Conservation (phyloP, 495 filamentous ascomycete genomes). For the Wilcoxina mikolae region DNA sequence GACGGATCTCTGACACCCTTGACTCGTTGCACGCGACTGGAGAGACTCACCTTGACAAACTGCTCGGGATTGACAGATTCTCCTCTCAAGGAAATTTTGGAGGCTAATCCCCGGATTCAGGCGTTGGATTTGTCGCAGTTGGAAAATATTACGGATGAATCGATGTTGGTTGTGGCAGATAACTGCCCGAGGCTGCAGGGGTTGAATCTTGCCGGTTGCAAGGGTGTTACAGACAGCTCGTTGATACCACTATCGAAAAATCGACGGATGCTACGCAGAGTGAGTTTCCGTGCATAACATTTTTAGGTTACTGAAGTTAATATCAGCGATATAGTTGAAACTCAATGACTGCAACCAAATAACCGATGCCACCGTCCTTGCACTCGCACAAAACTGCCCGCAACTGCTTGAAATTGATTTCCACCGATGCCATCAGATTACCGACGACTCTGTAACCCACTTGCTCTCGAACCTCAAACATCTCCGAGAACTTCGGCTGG, state of each 20-base stretch:
- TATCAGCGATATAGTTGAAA: slow-evolving; percentile 62
- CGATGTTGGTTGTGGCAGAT: slow-evolving; percentile 61
- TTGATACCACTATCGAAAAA: slow-evolving; percentile 66
- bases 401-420: slow-evolving; percentile 95
- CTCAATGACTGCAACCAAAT: slow-evolving; percentile 74
- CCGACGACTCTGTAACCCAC: slow-evolving; percentile 62
- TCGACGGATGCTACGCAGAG: slow-evolving; percentile 76
- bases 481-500: slow-evolving; percentile 75
- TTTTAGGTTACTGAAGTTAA: slow-evolving; percentile 25
- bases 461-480: slow-evolving; percentile 61
- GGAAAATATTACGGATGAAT: slow-evolving; percentile 63
- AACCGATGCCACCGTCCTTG: slow-evolving; percentile 61
- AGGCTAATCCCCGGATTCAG: slow-evolving; percentile 64
- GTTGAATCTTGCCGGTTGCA: slow-evolving; percentile 80
- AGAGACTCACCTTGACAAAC: slow-evolving; percentile 85
- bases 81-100: slow-evolving; percentile 64
- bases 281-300: slow-evolving; percentile 34
- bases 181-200: slow-evolving; percentile 80
- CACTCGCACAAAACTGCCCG: slow-evolving; percentile 74
- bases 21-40: slow-evolving; percentile 71
- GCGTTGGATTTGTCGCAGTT: slow-evolving; percentile 83
- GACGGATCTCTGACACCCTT: slow-evolving; percentile 81
- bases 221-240: slow-evolving; percentile 68
- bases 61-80: slow-evolving; percentile 72
- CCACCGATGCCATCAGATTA: slow-evolving; percentile 66